A percentile compares a stretch with the other conserved stretches of the same genome.
Evolutionary conservation across 306 rosid species (phyloP).

Genomic region (Quercus variabilis): DNA sequence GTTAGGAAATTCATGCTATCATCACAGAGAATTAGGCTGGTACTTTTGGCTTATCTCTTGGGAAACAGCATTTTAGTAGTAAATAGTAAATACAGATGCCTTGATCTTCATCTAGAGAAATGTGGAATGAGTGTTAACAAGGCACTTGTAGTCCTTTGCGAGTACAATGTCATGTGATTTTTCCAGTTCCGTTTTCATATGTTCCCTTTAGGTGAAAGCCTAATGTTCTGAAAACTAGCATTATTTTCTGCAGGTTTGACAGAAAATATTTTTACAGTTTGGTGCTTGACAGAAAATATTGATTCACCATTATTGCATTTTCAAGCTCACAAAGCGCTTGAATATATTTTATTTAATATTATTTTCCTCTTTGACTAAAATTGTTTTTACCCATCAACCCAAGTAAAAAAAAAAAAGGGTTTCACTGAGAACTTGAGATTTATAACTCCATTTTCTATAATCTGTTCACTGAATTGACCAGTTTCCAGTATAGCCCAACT

Average conservation of each 20-base stretch:
- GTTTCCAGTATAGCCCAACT: neutral
- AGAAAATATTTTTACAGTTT: too few relatives aligned
- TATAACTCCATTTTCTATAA: neutral
- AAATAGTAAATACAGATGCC: neutral
- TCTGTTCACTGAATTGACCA: neutral
- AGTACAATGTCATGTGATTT: neutral
- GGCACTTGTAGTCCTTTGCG: neutral
- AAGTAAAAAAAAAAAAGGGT: too few relatives aligned
- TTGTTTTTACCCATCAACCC: too few relatives aligned
- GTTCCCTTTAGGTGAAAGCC: neutral
- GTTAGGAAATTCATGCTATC: neutral
- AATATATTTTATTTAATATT: too few relatives aligned
- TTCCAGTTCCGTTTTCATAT: neutral
- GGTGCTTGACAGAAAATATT: neutral
- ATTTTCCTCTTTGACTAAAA: too few relatives aligned
- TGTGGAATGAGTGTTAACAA: neutral
- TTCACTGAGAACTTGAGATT: neutral
- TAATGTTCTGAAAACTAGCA: conserved; percentile 5
- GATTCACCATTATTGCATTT: neutral
- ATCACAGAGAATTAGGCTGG: neutral
- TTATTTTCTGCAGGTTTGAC: neutral
- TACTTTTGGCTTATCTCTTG: neutral
- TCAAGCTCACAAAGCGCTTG: neutral
- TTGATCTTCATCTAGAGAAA: neutral
- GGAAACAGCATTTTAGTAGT: neutral